Percentiles rank a stretch among this genome's conserved stretches.
Conservation (phyloP, 371 early-diverging fungal genomes). For the Coemansia sp. region DNA sequence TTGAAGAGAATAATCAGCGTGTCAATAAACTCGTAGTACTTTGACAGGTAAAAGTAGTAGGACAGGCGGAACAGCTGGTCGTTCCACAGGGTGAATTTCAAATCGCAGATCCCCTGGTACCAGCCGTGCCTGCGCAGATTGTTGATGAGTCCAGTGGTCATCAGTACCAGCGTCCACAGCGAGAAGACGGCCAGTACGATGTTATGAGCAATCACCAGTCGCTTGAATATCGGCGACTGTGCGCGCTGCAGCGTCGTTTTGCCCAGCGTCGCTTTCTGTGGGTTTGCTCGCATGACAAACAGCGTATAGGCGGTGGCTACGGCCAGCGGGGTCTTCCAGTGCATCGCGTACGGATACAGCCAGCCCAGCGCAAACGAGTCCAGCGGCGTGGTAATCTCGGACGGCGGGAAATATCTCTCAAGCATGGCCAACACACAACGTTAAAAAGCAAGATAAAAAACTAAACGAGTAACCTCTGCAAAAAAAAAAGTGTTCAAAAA, state of each 20-base stretch:
- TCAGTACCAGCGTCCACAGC: conserved; percentile 64
- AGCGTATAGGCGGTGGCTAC: conserved; percentile 61
- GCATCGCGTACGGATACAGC: conserved; percentile 57
- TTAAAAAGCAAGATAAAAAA: neutral
- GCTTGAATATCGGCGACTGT: conserved; percentile 55
- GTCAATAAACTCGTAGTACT: conserved; percentile 87
- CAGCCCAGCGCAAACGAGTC: conserved; percentile 42
- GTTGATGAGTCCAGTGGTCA: conserved; percentile 58
- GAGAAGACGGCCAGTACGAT: conserved; percentile 68
- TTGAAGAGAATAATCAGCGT: conserved; percentile 82
- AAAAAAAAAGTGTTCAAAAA: neutral
- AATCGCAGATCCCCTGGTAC: conserved; percentile 63
- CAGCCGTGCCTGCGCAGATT: conserved; percentile 52
- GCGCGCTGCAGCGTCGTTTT: conserved; percentile 54
- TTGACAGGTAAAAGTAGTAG: conserved; percentile 82
- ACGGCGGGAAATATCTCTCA: conserved; percentile 36
- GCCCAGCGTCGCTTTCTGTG: conserved; percentile 54
- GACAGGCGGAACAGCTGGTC: conserved; percentile 71
- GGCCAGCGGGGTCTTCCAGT: conserved; percentile 71
- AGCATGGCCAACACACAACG: conserved; percentile 18
- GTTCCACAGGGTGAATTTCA: conserved; percentile 66
- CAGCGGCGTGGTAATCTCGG: conserved; percentile 27
- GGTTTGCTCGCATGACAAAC: conserved; percentile 60
- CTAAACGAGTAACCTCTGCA: neutral
- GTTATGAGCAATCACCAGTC: conserved; percentile 78